Conservation (phyloP, 192 early-diverging fungal species). For the Umbelopsis vinacea region DNA sequence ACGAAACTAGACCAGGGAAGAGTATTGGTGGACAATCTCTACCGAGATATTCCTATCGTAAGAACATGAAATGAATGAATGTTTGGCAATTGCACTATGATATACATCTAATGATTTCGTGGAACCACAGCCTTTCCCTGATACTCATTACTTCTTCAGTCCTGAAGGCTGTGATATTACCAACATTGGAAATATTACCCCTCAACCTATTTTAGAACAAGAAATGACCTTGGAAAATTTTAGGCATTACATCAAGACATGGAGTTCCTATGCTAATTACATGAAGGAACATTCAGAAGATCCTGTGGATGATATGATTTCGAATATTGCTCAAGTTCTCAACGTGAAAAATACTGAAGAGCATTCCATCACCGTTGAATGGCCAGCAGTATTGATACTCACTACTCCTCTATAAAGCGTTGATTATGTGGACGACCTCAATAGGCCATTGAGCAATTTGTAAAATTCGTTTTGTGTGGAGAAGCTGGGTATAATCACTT, state of each 20-base stretch:
- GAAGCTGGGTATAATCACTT: too few species aligned
- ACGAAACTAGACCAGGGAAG: conserved; percentile 31
- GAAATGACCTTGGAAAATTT: conserved; percentile 45
- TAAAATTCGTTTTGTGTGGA: too few species aligned
- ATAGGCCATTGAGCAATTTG: too few species aligned
- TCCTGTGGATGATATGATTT: conserved; percentile 49
- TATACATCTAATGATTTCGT: too few species aligned
- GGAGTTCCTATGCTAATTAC: conserved; percentile 61
- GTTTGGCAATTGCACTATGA: too few species aligned
- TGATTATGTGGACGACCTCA: too few species aligned
- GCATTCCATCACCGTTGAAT: conserved; percentile 44
- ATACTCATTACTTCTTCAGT: conserved; percentile 45
- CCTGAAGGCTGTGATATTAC: conserved; percentile 22
- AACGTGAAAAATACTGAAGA: conserved; percentile 32
- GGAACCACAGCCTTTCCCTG: conserved; percentile 35
- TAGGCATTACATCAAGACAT: conserved; percentile 58
- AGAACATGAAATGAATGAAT: not conserved
- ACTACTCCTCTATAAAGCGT: conserved; percentile 9
- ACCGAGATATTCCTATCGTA: conserved; percentile 42
- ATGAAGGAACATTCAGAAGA: conserved; percentile 46
- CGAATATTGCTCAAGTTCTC: conserved; percentile 31
- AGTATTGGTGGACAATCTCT: conserved; percentile 49
- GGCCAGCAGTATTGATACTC: conserved; percentile 57
- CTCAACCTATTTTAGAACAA: conserved; percentile 39
- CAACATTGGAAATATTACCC: not conserved